phyloP scores from a whole-genome alignment of 169 alveolate species.

The Plasmodium berghei region DNA sequence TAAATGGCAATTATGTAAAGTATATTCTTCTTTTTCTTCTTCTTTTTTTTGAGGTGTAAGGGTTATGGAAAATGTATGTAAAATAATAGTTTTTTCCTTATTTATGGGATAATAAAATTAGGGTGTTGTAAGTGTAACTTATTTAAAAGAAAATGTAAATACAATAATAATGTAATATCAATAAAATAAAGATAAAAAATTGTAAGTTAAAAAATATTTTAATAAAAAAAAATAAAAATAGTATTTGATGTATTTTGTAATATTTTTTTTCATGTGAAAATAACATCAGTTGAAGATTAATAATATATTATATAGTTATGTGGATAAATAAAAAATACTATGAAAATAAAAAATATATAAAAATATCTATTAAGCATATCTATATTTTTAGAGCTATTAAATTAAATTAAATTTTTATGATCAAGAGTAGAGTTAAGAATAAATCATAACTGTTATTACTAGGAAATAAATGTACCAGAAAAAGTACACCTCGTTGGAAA shows the following conservation, averaged over 20 bases:
- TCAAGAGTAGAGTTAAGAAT: conserved; percentile 38
- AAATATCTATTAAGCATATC: neutral
- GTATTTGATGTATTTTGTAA: neutral
- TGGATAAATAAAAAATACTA: conserved; percentile 5
- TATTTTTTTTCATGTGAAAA: neutral
- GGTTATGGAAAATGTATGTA: conserved; percentile 12
- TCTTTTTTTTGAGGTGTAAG: neutral
- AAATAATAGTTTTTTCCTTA: conserved; percentile 20
- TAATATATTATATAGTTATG: neutral
- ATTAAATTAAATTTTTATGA: conserved; percentile 15
- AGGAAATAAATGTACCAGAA: too few species aligned
- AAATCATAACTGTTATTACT: neutral
- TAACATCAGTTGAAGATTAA: conserved; percentile 9
- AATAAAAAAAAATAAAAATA: conserved; percentile 7
- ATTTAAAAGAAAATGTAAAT: neutral
- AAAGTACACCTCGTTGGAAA: conserved; percentile 12
- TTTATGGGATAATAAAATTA: neutral
- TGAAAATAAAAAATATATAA: neutral
- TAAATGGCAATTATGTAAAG: conserved; percentile 34
- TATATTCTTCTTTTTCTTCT: conserved; percentile 7
- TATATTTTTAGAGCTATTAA: conserved; percentile 27
- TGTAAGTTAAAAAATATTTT: conserved; percentile 4
- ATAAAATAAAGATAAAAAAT: neutral
- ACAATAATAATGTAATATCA: neutral
- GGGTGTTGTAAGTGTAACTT: conserved; percentile 27